Evolutionary conservation across 441 rosid species (phyloP), one percentile per base, ranked within the genome.

Genomic region (Adansonia rubrostipa): DNA sequence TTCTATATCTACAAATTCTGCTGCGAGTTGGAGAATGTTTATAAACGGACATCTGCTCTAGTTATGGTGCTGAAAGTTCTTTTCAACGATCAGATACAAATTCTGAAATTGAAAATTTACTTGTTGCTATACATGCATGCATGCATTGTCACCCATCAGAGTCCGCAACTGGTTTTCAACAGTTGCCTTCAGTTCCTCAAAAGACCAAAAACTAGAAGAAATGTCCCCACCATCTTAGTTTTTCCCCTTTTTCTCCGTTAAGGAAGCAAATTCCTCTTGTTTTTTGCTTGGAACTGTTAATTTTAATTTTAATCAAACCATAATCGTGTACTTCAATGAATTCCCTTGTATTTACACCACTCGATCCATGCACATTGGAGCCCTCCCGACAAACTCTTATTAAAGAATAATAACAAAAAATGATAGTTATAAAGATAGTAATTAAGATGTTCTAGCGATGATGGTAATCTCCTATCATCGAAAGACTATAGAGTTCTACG

Each of bases 101-200:
- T 77, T 76, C 81, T 44, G 83, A 50, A 19, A 76, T 77, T 58
- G 71, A 68, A 80, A 56, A 57, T 77, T 83, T 85, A 53, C 71
- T 62, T 28, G 33, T 67, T 67, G 80, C 82, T 47, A 61, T 17
- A 15, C 81, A 42, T 74, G 28, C 33, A 28, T 28, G 33, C 33
- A 28, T 28, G 33, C 80, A 45, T 74, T 86, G 71, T 80, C 82
- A 80, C 81, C 65, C 15, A 61, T 75, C 50, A 68, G 71, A 76
- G 79, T 73, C 75, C 22, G 79, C 8, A 87, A 44, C 75, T 88
- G 89, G 71, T 91, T 92, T 85, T 91, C 95, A 73, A 80, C 86
- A 50, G 88, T 90, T 76, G 91, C 83, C 83, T 93, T 97, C 81
- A 81, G 68, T 67, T 79, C 84, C 6, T 87, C 89, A 45, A 33